Base-by-base conservation (phyloP, 805 yeast genomes). In the Debaryomyces castellii region DNA sequence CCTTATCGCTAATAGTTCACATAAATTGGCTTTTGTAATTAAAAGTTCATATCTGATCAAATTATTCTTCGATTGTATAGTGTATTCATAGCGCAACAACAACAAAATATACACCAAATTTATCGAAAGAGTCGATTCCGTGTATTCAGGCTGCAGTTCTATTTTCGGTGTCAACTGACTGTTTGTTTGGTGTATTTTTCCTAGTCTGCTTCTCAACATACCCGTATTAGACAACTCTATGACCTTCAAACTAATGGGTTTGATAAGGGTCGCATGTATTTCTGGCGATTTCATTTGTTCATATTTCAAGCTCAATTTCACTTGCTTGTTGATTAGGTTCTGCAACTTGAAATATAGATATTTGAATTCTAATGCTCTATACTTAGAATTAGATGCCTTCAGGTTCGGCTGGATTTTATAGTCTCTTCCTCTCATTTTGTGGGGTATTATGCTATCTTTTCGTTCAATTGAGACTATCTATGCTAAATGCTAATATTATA, bases 281-380 rank as follows among this genome's bases (percentile, higher is more conserved):
- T 78, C 82, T 1, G 83, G 82, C 3, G 78, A 61, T 44, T 71
- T 70, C 44, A 78, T 56, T 56, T 78, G 82, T 47, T 78, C 81
- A 48, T 76, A 75, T 46, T 73, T 76, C 50, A 80, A 62, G 44
- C 76, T 67, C 22, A 76, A 57, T 34, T 64, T 71, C 14, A 80
- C 76, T 40, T 67, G 60, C 27, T 62, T 65, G 49, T 67, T 70
- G 14, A 80, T 58, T 10, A 73, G 60, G 39, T 69, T 75, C 50
- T 77, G 77, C 41, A 74, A 57, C 38, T 64, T 63, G 51, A 68
- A 69, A 49, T 71, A 71, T 8, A 70, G 54, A 40, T 64, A 62
- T 47, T 69, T 69, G 58, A 70, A 71, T 52, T 70, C 74, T 9
- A 65, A 51, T 40, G 60, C 51, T 42, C 53, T 53, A 45, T 55